Evolutionary conservation across 352 stramenopile species (phyloP), one percentile per base, ranked within the genome.

Genomic region (Globisporangium radiosum): DNA sequence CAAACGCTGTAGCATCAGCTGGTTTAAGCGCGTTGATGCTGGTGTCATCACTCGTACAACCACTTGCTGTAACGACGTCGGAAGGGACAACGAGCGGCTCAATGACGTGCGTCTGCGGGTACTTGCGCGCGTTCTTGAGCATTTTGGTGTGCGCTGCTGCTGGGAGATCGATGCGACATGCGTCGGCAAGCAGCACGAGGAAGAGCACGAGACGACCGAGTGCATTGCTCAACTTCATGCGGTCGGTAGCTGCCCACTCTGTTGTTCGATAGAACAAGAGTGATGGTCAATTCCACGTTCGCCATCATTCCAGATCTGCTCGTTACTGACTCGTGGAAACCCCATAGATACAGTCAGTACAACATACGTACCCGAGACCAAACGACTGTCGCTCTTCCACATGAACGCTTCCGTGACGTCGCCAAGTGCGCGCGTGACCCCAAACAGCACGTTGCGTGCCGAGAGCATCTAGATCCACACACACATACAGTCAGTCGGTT

Each of bases 161-260:
- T n/a, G 85, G 71, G 7, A 98, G 70, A 74, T 98, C 83, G 39
- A 98, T 75, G n/a, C 89, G 72, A 60, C 92, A 97, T 39, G 85
- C 87, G 65, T 96, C 85, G 68, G 42, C 1, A 44, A 99, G 80
- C 19, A 90, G 85, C 17, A 99, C 77, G 15, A 97, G 72, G 60
- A 98, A 98, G 65, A 99, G 98, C 40, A 97, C 71, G 42, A 98
- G 94, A 72, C 98, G 96, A 14, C 94, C 96, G 42, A 99, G 81
- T 71, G 98, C 96, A 64, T 98, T 92, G 38, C 88, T 88, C 4
- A 98, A 57, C 57, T 98, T 92, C 57, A 93, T 84, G 10, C 90
- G 71, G 47, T 98, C 82, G 17, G 90, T 76, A 5, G 71, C 38
- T 9, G 66, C 81, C 81, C 74, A 95, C 60, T 87, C 85, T 87